A percentile compares a stretch with the other conserved stretches of the same genome.
These are phyloP conservation scores for Anastatica hierochuntica DNA, from an alignment of 345 rosid species.

Conservation along the genomic window DNA sequence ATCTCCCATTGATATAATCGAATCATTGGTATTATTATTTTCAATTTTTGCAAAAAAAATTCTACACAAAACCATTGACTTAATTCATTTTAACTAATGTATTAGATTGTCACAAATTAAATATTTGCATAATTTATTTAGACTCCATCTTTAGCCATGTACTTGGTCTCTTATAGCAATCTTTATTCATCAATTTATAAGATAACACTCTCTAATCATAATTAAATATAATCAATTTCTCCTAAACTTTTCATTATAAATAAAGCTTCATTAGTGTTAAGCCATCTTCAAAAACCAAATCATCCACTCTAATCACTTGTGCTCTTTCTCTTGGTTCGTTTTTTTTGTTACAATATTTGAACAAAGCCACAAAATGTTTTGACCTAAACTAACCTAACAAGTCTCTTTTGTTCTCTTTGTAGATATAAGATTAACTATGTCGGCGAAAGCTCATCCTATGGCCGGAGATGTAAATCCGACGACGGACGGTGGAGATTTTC, in stretches of 20 bases:
- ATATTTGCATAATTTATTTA: no score
- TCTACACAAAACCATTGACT: slow-evolving; percentile 11
- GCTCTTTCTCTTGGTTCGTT: no score
- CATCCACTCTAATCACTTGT: no score
- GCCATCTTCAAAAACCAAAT: not conserved
- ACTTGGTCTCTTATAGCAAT: slow-evolving; percentile 14
- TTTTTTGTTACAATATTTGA: no score
- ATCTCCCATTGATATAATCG: slow-evolving; percentile 6
- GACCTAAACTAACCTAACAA: no score
- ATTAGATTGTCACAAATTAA: no score
- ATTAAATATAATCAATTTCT: not conserved
- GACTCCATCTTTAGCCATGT: not conserved
- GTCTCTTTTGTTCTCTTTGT: not conserved
- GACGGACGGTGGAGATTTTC: slow-evolving; percentile 29
- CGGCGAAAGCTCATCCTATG: slow-evolving; percentile 26
- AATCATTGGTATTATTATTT: no score
- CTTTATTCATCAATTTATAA: slow-evolving; percentile 4
- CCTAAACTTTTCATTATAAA: slow-evolving; percentile 4
- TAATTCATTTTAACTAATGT: no score
- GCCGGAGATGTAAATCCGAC: no score
- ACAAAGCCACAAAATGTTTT: no score
- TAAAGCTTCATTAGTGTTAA: slow-evolving; percentile 11
- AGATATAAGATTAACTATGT: slow-evolving; percentile 28
- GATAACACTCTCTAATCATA: not conserved
- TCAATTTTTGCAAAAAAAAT: not conserved